Conservation (phyloP, 208 protist genomes). For the Trypanosoma melophagium region DNA sequence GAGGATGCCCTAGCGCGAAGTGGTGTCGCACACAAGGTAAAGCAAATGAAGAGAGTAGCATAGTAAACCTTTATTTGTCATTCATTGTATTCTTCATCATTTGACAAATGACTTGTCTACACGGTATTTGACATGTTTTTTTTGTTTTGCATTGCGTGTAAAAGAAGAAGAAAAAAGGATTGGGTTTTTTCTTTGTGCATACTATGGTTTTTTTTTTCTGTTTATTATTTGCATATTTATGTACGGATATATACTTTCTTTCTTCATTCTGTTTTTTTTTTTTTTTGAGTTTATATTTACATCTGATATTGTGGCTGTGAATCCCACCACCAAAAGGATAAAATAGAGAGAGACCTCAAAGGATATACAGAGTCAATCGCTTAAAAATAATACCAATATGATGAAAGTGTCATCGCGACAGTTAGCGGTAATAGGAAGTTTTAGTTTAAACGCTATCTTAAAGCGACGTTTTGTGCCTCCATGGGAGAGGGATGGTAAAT, state of each 20-base stretch:
- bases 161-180: constrained; percentile 32
- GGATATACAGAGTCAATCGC: too few relatives aligned
- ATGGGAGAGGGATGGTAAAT: constrained; percentile 83
- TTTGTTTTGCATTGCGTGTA: too few relatives aligned
- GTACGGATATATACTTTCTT: neutral
- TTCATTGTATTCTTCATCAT: neutral
- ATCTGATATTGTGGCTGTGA: too few relatives aligned
- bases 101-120: neutral
- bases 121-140: too few relatives aligned
- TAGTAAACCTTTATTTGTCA: neutral
- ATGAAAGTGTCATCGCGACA: neutral
- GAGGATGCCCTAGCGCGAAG: constrained; percentile 11
- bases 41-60: neutral
- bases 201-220: constrained; percentile 5
- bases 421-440: neutral
- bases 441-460: constrained; percentile 4
- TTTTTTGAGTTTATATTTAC: too few relatives aligned
- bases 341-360: too few relatives aligned
- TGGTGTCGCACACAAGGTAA: constrained; percentile 26
- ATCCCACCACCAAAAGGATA: too few relatives aligned
- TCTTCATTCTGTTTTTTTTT: too few relatives aligned
- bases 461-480: constrained; percentile 78
- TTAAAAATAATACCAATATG: neutral
- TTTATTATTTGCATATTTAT: constrained; percentile 11
- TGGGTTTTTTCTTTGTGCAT: constrained; percentile 8